Evolutionary conservation across 768 basidiomycete species (phyloP), one percentile per base, ranked within the genome.

Genomic region (Pleurotus ostreatus): DNA sequence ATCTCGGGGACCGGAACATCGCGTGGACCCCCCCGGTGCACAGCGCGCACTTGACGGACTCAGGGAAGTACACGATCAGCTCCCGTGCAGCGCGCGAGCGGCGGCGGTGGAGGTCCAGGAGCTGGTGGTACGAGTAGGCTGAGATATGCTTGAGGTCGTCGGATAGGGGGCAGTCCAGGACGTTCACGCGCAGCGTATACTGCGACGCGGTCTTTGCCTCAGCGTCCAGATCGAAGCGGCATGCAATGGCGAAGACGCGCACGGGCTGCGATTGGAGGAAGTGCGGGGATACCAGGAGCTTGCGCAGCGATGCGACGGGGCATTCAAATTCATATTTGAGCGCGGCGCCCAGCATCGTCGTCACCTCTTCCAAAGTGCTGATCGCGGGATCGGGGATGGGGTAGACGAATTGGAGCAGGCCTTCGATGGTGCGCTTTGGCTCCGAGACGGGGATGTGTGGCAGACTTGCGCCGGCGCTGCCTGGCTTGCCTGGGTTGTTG

Each of bases 101-200:
- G 12, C 62, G 64, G 34, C 69, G 71, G 60, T 82, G 79, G n/a
- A 81, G 70, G 8, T 72, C 70, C 26, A 82, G 69, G 46, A 82
- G 71, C 16, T 70, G 75, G 59, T 79, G 76, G 59, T 80, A 81
- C 16, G 76, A 71, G 57, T 74, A 75, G 13, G 78, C 81, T 16
- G 73, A 71, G 61, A 83, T 78, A 61, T 73, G 66, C 57, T 74
- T 77, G 57, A 83, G 71, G 59, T 82, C 80, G 5, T 79, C 79
- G 39, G 70, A 72, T 8, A 78, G 66, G 5, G 78, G 74, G 39
- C 66, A 68, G 52, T 74, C 73, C 18, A 78, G 66, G 48, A 80
- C 59, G 44, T 74, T 69, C 39, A 69, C 65, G 40, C 55, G 59
- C 18, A 75, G 59, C 25, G 71, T 59, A 56, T 56, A 57, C 25